Base-by-base conservation (phyloP, 2,329 filamentous ascomycete genomes). In the Waltergamsia citrina region DNA sequence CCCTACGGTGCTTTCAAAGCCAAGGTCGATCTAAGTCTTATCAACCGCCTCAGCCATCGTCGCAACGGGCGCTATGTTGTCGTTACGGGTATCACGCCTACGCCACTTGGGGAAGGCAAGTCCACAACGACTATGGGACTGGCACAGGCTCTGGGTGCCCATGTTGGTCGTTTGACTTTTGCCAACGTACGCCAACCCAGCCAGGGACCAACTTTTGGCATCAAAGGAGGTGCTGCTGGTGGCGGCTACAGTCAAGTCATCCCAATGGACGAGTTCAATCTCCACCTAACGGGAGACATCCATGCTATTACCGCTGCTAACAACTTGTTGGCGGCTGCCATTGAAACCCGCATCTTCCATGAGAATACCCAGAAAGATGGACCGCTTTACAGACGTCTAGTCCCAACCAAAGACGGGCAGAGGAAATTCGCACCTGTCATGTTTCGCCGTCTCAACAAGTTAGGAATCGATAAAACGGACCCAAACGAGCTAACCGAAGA, bases 171-270 rank as follows among this genome's bases (percentile, higher is more conserved):
- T 38, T 71, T 96, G 45, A 84, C 83, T 4, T 96, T 98, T 57
- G 92, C 92, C 60, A 96, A 98, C 55, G 92, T 98, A 33, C 79
- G 92, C 40, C 92, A 98, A 57, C 92, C 92, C 33, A 94, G 86
- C 49, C 92, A 96, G 65, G 92, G 92, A 5, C 92, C 92, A 36
- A 98, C 92, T 0, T 98, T 98, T 56, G 92, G 92, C 51, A 96
- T 98, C 71, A 98, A 98, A 71, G 92, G 92, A 42, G 92, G 92
- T 50, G 92, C 92, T 39, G 92, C 92, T 37, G 92, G 92, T 50
- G 92, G 92, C 57, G 92, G 92, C 25, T 98, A 96, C 74, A 94
- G 86, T 58, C 92, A 98, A 59, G 92, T 98, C 52, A 96, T 98
- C 49, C 92, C 92, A 38, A 98, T 98, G 92, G 92, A 98, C 50